Evolutionary conservation across 2,329 filamentous ascomycete genomes (phyloP).

Genomic region (Graphilbum sp.): DNA sequence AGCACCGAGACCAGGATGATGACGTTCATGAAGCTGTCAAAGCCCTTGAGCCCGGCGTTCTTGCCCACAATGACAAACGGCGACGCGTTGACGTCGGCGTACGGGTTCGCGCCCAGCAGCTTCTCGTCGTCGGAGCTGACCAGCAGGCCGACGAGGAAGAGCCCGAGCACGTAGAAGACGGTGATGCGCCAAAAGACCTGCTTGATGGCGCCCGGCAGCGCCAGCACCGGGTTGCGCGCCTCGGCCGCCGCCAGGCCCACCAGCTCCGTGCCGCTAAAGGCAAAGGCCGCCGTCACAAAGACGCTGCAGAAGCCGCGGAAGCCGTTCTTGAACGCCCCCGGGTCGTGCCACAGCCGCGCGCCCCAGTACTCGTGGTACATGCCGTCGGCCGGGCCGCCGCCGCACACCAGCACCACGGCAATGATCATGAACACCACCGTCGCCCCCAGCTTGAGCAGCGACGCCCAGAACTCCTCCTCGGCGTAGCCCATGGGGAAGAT

Average conservation of each 20-base stretch:
- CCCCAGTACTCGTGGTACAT: conserved; percentile 16
- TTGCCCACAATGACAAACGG: conserved; percentile 43
- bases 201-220: neutral
- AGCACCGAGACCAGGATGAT: conserved; percentile 42
- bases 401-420: conserved; percentile 39
- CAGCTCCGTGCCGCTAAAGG: neutral
- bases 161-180: neutral
- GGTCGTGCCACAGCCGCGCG: neutral
- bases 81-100: conserved; percentile 27
- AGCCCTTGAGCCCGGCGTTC: conserved; percentile 32
- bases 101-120: conserved; percentile 30
- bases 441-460: conserved; percentile 38
- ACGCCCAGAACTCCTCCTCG: conserved; percentile 44
- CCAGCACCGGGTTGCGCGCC: neutral
- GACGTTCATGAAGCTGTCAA: conserved; percentile 41
- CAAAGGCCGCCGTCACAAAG: neutral
- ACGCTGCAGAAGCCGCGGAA: neutral
- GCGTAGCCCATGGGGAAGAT: conserved; percentile 40
- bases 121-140: conserved; percentile 7
- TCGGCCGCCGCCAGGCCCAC: neutral
- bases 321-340: neutral
- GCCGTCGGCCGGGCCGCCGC: conserved; percentile 38
- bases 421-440: conserved; percentile 49
- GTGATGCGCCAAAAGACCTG: neutral
- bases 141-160: neutral